Conservation (phyloP, 2,329 filamentous ascomycete species). For the Fusarium agapanthi region DNA sequence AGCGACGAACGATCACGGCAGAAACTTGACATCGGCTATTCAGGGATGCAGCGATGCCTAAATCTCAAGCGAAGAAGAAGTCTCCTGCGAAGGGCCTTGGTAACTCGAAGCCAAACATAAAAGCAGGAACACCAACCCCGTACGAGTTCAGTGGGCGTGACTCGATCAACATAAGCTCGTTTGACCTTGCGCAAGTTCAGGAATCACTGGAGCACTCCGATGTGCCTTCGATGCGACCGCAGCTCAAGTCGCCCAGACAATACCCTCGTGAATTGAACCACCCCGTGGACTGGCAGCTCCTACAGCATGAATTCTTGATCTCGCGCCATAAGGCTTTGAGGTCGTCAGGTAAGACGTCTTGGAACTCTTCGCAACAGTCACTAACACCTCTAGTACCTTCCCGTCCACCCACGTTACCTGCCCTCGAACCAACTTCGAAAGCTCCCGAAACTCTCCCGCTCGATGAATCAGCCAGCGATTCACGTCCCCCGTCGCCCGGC, state of each 20-base stretch:
- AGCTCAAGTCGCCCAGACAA: not conserved
- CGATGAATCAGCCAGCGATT: not conserved
- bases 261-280: not conserved
- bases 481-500: not conserved
- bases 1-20: not conserved
- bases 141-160: not conserved
- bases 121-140: not conserved
- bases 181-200: not conserved
- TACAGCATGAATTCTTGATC: not conserved
- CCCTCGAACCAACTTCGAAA: not conserved
- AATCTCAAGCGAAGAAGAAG: no score
- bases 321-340: not conserved
- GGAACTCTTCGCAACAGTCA: no score
- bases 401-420: not conserved
- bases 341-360: not conserved
- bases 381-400: not conserved
- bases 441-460: not conserved
- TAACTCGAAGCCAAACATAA: not conserved
- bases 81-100: not conserved
- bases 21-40: no score
- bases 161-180: not conserved
- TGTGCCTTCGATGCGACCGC: not conserved
- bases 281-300: not conserved
- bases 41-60: not conserved
- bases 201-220: not conserved